Evolutionary conservation across 257 asterid species (phyloP).

Genomic region (Prunella vulgaris): DNA sequence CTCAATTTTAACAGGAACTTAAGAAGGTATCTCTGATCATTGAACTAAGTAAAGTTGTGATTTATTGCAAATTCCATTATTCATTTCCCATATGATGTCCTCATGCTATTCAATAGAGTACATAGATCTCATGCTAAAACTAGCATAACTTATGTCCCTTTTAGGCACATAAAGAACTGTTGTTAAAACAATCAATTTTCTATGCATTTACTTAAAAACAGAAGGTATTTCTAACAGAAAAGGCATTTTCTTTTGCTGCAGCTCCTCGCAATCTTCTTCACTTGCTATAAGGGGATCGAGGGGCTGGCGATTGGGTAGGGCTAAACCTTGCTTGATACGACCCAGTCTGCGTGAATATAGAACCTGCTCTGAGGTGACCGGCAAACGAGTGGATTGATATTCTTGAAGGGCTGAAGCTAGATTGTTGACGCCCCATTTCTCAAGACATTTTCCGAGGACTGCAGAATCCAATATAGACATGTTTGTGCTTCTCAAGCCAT

Average conservation of each 20-base stretch:
- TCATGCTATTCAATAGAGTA: neutral
- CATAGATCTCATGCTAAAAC: neutral
- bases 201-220: slow-evolving; percentile 22
- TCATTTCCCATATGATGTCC: neutral
- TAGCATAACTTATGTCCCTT: slow-evolving; percentile 1
- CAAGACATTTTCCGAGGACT: slow-evolving; percentile 66
- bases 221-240: slow-evolving; percentile 48
- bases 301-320: slow-evolving; percentile 25
- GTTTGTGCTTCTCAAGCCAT: slow-evolving; percentile 91
- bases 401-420: slow-evolving; percentile 57
- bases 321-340: slow-evolving; percentile 68
- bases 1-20: neutral
- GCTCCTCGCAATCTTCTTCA: slow-evolving; percentile 51
- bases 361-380: slow-evolving; percentile 60
- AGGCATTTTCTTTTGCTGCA: slow-evolving; percentile 76
- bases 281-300: slow-evolving; percentile 43
- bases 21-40: neutral
- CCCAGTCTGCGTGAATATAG: slow-evolving; percentile 61
- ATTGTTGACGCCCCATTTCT: slow-evolving; percentile 52
- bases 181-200: neutral
- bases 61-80: slow-evolving; percentile 1
- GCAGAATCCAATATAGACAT: slow-evolving; percentile 86
- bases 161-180: neutral
- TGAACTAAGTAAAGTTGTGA: neutral
- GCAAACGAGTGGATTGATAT: slow-evolving; percentile 58